Evolutionary conservation across 1,139 yeast genomes (phyloP), one percentile per base, ranked within the genome.

Genomic region (Yamadazyma diddensiae): DNA sequence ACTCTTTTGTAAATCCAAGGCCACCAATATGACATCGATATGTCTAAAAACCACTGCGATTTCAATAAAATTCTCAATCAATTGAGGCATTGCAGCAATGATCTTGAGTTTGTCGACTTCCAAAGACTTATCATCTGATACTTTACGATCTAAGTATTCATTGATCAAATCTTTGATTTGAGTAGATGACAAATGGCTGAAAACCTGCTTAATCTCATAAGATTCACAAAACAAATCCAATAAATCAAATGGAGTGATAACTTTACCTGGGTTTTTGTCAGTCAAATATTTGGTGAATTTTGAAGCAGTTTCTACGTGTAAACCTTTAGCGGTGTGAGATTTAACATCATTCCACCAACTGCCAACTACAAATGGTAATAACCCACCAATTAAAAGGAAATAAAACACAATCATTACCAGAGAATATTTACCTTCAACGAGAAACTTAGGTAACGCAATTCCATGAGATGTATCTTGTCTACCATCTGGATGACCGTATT

Each of bases 401-500:
- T 94, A 94, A 4, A 72, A 46, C 6, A 76, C 57, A 16, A 82
- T 76, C 46, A 85, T 70, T 26, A 83, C 50, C 2, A 82, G 77
- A 5, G 94, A 82, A 26, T 83, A 82, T 38, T 78, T 72, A 21
- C 95, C 92, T 46, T 87, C 96, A 26, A 94, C 87, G 47, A 94
- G 70, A 60, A 87, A 87, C 55, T 83, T 82, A 24, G 99, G 99
- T 46, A 94, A 65, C 0, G 97, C 99, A 58, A 94, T 88, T 37
- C 98, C 98, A 55, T 87, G 97, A n/a, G 82, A 67, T n/a, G 84
- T 72, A 29, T 86, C 86, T 57, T 87, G 96, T 30, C 95, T 96
- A 24, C 98, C 98, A 62, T 94, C 98, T 5, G 99, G 99, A 55
- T 94, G 95, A 28, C 99, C 99, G 52, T 82, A 92, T 50, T 77